These are phyloP conservation scores for Ascochyta koolunga DNA, from an alignment of 2,329 filamentous ascomycete species.

Conservation along the genomic window DNA sequence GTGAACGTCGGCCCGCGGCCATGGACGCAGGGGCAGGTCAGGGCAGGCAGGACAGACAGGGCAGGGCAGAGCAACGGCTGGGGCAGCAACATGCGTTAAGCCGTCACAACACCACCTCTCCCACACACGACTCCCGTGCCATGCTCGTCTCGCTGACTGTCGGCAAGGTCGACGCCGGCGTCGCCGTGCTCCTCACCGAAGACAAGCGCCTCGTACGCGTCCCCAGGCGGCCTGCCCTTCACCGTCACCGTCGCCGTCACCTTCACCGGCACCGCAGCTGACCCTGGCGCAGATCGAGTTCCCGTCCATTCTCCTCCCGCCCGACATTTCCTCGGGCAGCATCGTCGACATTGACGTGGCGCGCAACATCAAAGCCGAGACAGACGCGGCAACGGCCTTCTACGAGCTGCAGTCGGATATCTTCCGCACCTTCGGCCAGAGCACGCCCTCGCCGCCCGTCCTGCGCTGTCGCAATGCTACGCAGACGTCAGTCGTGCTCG, in stretches of 20 bases:
- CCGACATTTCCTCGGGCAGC: slow-evolving; percentile 92
- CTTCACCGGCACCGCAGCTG: slow-evolving; percentile 25
- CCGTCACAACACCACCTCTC: slow-evolving; percentile 11
- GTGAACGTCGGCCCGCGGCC: no score
- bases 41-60: no score
- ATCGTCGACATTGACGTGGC: slow-evolving; percentile 97
- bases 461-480: slow-evolving; percentile 96
- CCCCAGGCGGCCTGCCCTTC: slow-evolving; percentile 16
- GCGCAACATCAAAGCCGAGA: slow-evolving; percentile 82
- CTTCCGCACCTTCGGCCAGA: slow-evolving; percentile 81
- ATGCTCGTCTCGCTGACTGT: slow-evolving; percentile 99
- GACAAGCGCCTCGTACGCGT: slow-evolving; percentile 88
- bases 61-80: no score
- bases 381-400: slow-evolving; percentile 76
- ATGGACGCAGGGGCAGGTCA: no score
- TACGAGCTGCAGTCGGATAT: slow-evolving; percentile 86
- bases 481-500: slow-evolving; percentile 96
- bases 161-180: slow-evolving; percentile 98
- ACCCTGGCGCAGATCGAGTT: slow-evolving; percentile 81
- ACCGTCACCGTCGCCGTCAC: slow-evolving; percentile 26
- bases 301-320: slow-evolving; percentile 93
- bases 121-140: slow-evolving; percentile 31
- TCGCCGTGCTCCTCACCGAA: slow-evolving; percentile 93
- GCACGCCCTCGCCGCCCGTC: slow-evolving; percentile 75
- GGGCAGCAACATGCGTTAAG: slow-evolving; percentile 8